Base-by-base conservation (phyloP, 2,329 filamentous ascomycete species). In the Fusarium pininemorale region DNA sequence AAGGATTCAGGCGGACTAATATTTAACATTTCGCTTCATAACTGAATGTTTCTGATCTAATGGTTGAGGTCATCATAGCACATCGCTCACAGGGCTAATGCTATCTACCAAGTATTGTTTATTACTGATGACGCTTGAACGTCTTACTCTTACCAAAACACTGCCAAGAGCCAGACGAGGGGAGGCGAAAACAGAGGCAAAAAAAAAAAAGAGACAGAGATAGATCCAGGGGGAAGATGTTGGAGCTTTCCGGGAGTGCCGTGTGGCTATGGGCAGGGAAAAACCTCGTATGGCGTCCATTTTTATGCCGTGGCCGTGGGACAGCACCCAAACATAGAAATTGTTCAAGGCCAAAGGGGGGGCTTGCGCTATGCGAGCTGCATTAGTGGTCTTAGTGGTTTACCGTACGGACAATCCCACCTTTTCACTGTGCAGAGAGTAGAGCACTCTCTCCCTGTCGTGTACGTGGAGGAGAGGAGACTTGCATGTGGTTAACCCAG, bases 311-410 rank as follows among this genome's bases (percentile, higher is more conserved):
- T 69, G 73, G 70, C 44, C 64, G 65, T 77, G 70, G 72, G 69
- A 77, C 75, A 78, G 56, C 66, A 75, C 41, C 70, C 75, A 78
- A 77, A 78, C 70, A 76, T 77, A 77, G 76, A 55, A 75, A 72
- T 77, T 75, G 64, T 66, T 32, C 55, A 65, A 61, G 26, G 60
- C 32, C 53, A 70, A 59, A 63, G 67, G 69, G 70, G 26, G 65
- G 64, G 54, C 55, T 65, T 67, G 63, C 58, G 70, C 62, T 72
- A 63, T 63, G 58, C 55, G 28, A 64, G 42, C 35, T 79, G 71
- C 78, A 62, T 45, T 50, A 35, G 20, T 50, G 63, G 67, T 39
- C 35, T 16, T 7, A 66, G 14, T 4, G 24, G 73, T 41, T 55
- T 15, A 32, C 77, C 74, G 75, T 62, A 70, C 50, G 12, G 24